A percentile compares a stretch with the other conserved stretches of the same genome.
Conservation (phyloP, 2,329 filamentous ascomycete species). For the Aspergillus pseudotamarii region DNA sequence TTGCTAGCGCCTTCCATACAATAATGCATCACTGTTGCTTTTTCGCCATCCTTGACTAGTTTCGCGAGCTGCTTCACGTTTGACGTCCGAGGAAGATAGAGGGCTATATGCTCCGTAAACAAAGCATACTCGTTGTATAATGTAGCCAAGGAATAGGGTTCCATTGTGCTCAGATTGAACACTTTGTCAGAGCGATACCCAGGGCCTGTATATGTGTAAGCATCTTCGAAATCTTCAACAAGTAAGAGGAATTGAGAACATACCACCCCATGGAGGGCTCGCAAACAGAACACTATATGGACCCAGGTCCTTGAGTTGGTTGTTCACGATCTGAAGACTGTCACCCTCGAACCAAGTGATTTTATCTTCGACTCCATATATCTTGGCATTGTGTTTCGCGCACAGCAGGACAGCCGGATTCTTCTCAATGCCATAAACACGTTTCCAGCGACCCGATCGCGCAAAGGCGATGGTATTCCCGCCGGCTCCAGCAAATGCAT, state of each 20-base stretch:
- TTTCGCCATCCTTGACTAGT: slow-evolving; percentile 50
- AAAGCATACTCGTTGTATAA: slow-evolving; percentile 65
- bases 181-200: slow-evolving; percentile 67
- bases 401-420: slow-evolving; percentile 80
- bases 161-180: slow-evolving; percentile 83
- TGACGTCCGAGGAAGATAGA: slow-evolving; percentile 85
- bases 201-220: slow-evolving; percentile 52
- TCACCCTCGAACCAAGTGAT: slow-evolving; percentile 89
- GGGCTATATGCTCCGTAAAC: slow-evolving; percentile 59
- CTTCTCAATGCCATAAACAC: slow-evolving; percentile 86
- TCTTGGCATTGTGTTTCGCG: slow-evolving; percentile 84
- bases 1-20: slow-evolving; percentile 91
- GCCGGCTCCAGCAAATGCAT: slow-evolving; percentile 88
- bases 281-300: slow-evolving; percentile 66
- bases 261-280: slow-evolving; percentile 75
- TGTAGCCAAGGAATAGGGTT: slow-evolving; percentile 74
- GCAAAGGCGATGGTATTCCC: slow-evolving; percentile 97
- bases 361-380: slow-evolving; percentile 77
- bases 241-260: slow-evolving; percentile 21
- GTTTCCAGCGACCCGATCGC: slow-evolving; percentile 74
- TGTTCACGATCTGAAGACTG: slow-evolving; percentile 72
- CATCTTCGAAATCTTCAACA: not conserved
- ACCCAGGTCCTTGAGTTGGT: slow-evolving; percentile 51
- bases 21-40: slow-evolving; percentile 81
- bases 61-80: slow-evolving; percentile 77